phyloP scores from a whole-genome alignment of 768 basidiomycete species.

The Hemileccinum rubropunctum region DNA sequence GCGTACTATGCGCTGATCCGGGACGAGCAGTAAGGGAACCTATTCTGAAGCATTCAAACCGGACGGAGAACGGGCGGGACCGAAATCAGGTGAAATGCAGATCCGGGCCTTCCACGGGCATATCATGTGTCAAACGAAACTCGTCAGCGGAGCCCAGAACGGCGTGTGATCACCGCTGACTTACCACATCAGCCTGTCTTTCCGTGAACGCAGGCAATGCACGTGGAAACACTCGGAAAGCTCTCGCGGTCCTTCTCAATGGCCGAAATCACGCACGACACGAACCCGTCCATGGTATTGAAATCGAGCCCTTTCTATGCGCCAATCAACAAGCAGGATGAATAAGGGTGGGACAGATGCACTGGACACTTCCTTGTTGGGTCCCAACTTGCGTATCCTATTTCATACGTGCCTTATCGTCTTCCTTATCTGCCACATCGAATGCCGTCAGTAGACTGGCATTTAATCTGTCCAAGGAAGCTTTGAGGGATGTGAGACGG shows the following conservation, averaged over 20 bases:
- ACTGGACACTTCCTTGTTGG: too few relatives aligned
- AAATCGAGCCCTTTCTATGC: constrained; percentile 70
- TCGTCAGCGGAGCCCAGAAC: too few relatives aligned
- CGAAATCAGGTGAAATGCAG: too few relatives aligned
- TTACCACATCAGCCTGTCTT: constrained; percentile 83
- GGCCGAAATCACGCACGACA: constrained; percentile 61
- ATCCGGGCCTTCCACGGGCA: too few relatives aligned
- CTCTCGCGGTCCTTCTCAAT: constrained; percentile 68
- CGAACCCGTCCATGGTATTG: constrained; percentile 91
- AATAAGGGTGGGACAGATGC: constrained; percentile 24
- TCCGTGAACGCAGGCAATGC: constrained; percentile 81
- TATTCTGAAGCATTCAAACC: constrained; percentile 77
- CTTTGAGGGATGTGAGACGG: constrained; percentile 61
- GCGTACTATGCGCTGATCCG: constrained; percentile 61
- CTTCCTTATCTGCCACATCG: constrained; percentile 75
- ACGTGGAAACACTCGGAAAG: constrained; percentile 84
- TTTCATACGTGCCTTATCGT: constrained; percentile 74
- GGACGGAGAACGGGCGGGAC: not conserved
- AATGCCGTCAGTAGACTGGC: constrained; percentile 83
- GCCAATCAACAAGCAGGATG: not conserved
- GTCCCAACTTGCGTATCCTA: constrained; percentile 85
- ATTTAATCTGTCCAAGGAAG: constrained; percentile 87
- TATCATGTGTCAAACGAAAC: too few relatives aligned
- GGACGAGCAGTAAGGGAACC: constrained; percentile 79
- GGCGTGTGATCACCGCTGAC: constrained; percentile 21